Conservation (phyloP, 2,329 filamentous ascomycete genomes). For the Huntiella decipiens region DNA sequence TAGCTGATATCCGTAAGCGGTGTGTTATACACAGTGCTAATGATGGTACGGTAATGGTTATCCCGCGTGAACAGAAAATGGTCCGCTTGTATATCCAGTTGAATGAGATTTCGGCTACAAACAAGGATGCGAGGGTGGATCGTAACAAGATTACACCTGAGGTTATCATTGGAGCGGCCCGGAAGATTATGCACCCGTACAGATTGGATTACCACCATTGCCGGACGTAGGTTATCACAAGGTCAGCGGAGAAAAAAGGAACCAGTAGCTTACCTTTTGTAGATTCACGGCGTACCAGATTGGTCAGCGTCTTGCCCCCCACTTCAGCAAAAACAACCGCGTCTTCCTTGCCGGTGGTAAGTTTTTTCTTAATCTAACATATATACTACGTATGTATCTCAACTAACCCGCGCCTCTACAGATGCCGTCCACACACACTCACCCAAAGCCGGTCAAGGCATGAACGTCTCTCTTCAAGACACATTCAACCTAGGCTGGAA, state of each 20-base stretch:
- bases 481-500: slow-evolving; percentile 35
- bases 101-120: slow-evolving; percentile 14
- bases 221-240: slow-evolving; percentile 26
- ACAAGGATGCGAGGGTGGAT: slow-evolving; percentile 32
- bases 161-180: slow-evolving; percentile 39
- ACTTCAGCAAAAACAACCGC: slow-evolving; percentile 32
- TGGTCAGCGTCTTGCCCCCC: slow-evolving; percentile 37
- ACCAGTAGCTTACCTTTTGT: slow-evolving; percentile 14
- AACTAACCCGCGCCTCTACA: slow-evolving; percentile 7
- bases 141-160: slow-evolving; percentile 42
- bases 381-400: neutral
- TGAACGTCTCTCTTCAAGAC: slow-evolving; percentile 51
- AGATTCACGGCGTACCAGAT: slow-evolving; percentile 49
- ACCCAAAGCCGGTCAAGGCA: slow-evolving; percentile 43
- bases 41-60: slow-evolving; percentile 42
- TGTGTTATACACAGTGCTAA: slow-evolving; percentile 34
- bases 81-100: slow-evolving; percentile 51
- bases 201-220: slow-evolving; percentile 42
- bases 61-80: slow-evolving; percentile 49
- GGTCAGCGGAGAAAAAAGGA: neutral
- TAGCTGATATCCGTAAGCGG: slow-evolving; percentile 31
- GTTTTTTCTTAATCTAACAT: slow-evolving; percentile 17
- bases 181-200: slow-evolving; percentile 47
- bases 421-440: slow-evolving; percentile 27
- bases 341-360: slow-evolving; percentile 51